Conservation (phyloP, 2,329 filamentous ascomycete species). For the Ceratocystis colombiana region DNA sequence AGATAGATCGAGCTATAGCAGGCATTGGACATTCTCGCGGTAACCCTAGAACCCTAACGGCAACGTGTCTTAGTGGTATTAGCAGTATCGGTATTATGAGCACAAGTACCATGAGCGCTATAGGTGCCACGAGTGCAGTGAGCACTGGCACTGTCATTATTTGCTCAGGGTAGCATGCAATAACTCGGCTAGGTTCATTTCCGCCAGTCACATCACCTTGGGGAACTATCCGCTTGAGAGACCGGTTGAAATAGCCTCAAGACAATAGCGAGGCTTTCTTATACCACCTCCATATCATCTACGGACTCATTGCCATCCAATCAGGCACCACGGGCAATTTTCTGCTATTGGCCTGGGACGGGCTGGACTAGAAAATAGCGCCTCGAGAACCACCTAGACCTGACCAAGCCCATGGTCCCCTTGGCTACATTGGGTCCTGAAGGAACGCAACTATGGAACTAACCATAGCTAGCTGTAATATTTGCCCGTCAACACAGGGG, state of each 20-base stretch:
- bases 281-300: conserved; percentile 3
- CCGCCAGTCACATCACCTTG: background rate
- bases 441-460: background rate
- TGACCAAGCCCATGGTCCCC: background rate
- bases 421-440: background rate
- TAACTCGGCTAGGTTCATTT: background rate
- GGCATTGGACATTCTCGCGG: too few species aligned
- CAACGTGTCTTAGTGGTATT: too few species aligned
- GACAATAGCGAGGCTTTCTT: background rate
- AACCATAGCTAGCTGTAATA: background rate
- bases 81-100: too few species aligned
- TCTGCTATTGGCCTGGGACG: background rate
- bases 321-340: background rate
- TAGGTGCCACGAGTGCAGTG: too few species aligned
- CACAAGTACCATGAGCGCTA: too few species aligned
- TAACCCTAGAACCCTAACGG: too few species aligned
- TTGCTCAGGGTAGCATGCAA: background rate
- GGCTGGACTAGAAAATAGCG: background rate
- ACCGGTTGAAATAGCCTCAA: background rate
- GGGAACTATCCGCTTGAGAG: background rate
- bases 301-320: background rate
- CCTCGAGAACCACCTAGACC: background rate
- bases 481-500: background rate
- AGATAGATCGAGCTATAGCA: too few species aligned
- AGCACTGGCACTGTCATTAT: too few species aligned